Conservation (phyloP, 148 eudicot genomes). For the Bassia scoparia region DNA sequence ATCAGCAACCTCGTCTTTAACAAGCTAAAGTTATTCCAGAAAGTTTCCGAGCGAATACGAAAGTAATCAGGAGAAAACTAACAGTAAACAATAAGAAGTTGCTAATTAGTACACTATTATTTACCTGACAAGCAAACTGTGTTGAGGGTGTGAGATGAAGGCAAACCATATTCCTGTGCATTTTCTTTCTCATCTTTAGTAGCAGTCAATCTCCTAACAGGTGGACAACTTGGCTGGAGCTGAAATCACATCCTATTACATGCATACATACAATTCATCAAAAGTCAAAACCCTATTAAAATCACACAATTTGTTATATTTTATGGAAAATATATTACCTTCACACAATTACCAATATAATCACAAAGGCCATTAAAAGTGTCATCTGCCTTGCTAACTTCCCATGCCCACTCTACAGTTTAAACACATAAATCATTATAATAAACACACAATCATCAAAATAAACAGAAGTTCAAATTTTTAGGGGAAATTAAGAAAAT, state of each 20-base stretch:
- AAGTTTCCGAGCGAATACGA: too few species aligned
- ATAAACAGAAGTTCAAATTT: neutral
- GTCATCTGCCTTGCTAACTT: constrained; percentile 97
- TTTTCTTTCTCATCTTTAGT: constrained; percentile 90
- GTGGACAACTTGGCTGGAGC: constrained; percentile 91
- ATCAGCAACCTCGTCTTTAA: neutral
- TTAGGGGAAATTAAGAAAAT: neutral
- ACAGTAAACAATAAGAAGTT: constrained; percentile 13
- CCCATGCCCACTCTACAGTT: constrained; percentile 88
- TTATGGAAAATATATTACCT: constrained; percentile 42
- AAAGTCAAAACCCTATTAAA: neutral
- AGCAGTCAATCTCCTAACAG: constrained; percentile 76
- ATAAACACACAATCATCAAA: neutral
- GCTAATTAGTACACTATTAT: neutral
- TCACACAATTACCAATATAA: constrained; percentile 77
- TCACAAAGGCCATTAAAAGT: constrained; percentile 89
- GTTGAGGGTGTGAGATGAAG: constrained; percentile 98
- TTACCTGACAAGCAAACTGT: constrained; percentile 96
- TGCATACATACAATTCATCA: neutral
- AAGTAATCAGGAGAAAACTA: too few species aligned
- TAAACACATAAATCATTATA: neutral
- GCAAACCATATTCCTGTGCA: constrained; percentile 89
- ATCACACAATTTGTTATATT: neutral
- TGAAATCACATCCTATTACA: constrained; percentile 74
- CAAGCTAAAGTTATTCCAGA: neutral